These are phyloP conservation scores for Phialemoniopsis sp. DNA, from an alignment of 2,329 filamentous ascomycete genomes.

Conservation along the genomic window DNA sequence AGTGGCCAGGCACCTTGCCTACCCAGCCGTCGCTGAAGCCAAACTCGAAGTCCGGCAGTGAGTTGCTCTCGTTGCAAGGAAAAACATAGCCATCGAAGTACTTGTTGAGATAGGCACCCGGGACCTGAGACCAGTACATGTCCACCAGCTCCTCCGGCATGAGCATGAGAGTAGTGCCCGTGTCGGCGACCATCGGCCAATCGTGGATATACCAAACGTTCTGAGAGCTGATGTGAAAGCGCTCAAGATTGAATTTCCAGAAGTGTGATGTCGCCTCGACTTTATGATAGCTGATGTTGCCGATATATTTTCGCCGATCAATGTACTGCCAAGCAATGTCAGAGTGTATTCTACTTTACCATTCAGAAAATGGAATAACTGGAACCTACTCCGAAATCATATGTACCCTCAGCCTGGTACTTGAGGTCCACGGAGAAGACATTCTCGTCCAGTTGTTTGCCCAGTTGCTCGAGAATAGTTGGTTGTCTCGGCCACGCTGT, in stretches of 20 bases:
- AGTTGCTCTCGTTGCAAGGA: conserved; percentile 38
- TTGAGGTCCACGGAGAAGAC: conserved; percentile 47
- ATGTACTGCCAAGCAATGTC: conserved; percentile 20
- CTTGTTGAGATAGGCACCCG: conserved; percentile 43
- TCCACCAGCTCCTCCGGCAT: conserved; percentile 50
- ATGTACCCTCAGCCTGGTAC: conserved; percentile 40
- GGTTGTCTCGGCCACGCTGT: conserved; percentile 36
- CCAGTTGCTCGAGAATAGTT: conserved; percentile 39
- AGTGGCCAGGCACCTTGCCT: conserved; percentile 44
- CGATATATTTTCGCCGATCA: conserved; percentile 30
- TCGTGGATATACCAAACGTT: conserved; percentile 29
- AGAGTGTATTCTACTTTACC: too few relatives aligned
- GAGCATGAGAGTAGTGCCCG: conserved; percentile 64
- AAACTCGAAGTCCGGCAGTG: conserved; percentile 47
- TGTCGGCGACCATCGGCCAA: conserved; percentile 59
- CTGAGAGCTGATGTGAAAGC: conserved; percentile 25
- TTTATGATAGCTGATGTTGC: conserved; percentile 36
- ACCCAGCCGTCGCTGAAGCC: conserved; percentile 38
- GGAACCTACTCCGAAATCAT: conserved; percentile 38
- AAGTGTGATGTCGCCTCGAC: conserved; percentile 48
- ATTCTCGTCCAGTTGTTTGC: conserved; percentile 29
- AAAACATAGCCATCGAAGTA: conserved; percentile 45
- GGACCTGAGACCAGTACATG: conserved; percentile 55
- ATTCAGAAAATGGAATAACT: too few relatives aligned
- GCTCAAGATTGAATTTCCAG: conserved; percentile 31